These are phyloP conservation scores for Lunularia cruciata DNA, from an alignment of 225 moss, liverwort and hornwort genomes.

Conservation along the genomic window DNA sequence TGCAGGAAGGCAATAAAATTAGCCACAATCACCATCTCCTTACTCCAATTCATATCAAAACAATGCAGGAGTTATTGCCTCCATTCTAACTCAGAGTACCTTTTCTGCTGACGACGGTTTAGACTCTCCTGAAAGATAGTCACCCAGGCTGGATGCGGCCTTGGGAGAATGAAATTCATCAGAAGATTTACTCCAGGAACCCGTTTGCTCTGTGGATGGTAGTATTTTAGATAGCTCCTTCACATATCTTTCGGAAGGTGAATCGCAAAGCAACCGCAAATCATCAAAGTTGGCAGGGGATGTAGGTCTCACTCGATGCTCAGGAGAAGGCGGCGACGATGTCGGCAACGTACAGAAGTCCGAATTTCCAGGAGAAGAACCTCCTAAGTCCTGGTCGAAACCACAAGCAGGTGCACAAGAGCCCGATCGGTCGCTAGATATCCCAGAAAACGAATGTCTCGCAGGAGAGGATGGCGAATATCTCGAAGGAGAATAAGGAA, in stretches of 20 bases:
- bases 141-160: constrained; percentile 36
- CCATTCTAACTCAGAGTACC: too few species aligned
- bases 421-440: constrained; percentile 26
- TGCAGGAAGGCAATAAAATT: not conserved
- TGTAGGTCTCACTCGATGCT: constrained; percentile 39
- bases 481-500: constrained; percentile 15
- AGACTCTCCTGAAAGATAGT: constrained; percentile 31
- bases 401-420: constrained; percentile 31
- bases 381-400: constrained; percentile 14
- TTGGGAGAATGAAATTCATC: constrained; percentile 47
- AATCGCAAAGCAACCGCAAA: constrained; percentile 18
- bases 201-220: constrained; percentile 22
- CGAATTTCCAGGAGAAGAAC: constrained; percentile 39
- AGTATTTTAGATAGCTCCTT: constrained; percentile 19
- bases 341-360: constrained; percentile 44
- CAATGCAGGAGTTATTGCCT: too few species aligned
- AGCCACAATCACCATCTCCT: too few species aligned
- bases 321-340: constrained; percentile 59
- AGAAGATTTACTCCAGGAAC: constrained; percentile 23
- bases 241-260: constrained; percentile 5
- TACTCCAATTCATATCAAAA: too few species aligned
- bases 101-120: constrained; percentile 39
- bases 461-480: constrained; percentile 26
- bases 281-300: constrained; percentile 33
- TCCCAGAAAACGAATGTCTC: constrained; percentile 26